A percentile compares a stretch with the other conserved stretches of the same genome.
Conservation (phyloP, 225 moss, liverwort and hornwort genomes). For the Thuidium tamariscinum region DNA sequence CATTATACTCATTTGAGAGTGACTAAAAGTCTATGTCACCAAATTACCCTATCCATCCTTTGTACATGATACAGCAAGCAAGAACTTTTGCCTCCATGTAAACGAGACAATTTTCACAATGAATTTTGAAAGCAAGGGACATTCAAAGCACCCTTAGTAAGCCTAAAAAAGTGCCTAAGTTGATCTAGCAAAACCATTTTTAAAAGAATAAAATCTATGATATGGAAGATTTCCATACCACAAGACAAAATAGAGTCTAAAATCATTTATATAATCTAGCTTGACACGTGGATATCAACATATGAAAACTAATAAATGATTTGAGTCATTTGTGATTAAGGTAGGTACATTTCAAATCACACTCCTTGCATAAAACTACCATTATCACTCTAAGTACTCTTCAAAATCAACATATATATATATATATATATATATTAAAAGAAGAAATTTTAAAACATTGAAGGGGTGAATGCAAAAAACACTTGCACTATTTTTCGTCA, state of each 20-base stretch:
- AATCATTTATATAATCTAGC: not conserved
- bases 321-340: not conserved
- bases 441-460: too few relatives aligned
- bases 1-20: too few relatives aligned
- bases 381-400: not conserved
- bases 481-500: too few relatives aligned
- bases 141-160: not conserved
- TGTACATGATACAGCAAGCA: not conserved
- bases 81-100: not conserved
- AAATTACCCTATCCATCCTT: too few relatives aligned
- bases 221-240: not conserved
- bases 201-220: not conserved
- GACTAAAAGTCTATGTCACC: too few relatives aligned
- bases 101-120: too few relatives aligned
- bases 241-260: accelerated
- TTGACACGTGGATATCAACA: too few relatives aligned
- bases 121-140: not conserved
- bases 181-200: accelerated
- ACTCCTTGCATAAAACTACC: accelerated
- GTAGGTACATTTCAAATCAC: not conserved
- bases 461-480: too few relatives aligned
- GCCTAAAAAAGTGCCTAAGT: not conserved
- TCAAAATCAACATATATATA: accelerated
- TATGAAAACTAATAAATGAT: not conserved
- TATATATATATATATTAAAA: accelerated